phyloP scores from a whole-genome alignment of 2,329 filamentous ascomycete genomes.

The Trichoderma asperellum region DNA sequence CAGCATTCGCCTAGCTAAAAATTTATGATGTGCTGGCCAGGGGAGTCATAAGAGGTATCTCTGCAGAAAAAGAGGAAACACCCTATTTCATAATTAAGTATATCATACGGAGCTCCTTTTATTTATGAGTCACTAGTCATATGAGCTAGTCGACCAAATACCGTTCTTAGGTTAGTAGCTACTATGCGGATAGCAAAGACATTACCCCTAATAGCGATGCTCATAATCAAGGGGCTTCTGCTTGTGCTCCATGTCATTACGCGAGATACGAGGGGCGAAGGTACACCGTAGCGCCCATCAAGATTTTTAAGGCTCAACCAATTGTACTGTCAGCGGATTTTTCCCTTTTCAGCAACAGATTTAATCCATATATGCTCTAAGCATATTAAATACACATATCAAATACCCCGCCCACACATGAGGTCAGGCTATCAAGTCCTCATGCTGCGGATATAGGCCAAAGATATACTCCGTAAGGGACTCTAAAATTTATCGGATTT shows the following conservation, averaged over 20 bases:
- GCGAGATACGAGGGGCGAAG: background rate
- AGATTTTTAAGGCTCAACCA: background rate
- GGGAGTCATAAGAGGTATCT: background rate
- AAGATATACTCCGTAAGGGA: background rate
- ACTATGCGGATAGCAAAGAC: background rate
- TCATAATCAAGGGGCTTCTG: background rate
- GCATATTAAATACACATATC: background rate
- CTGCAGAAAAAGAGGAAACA: background rate
- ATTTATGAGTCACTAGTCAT: too few species aligned
- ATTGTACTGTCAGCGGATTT: background rate
- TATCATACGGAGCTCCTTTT: too few species aligned
- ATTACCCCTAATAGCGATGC: background rate
- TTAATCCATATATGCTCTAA: too few species aligned
- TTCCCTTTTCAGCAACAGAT: background rate
- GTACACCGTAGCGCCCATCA: background rate
- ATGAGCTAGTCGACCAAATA: too few species aligned
- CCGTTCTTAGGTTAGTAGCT: background rate
- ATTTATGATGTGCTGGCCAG: background rate
- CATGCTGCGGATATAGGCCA: background rate
- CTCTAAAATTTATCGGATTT: background rate
- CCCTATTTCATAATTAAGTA: too few species aligned
- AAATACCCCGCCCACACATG: background rate
- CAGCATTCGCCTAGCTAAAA: background rate
- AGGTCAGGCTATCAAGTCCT: background rate
- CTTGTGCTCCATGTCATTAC: background rate